Conservation (phyloP, 1,284 basidiomycete species). For the Leccinum variabile region DNA sequence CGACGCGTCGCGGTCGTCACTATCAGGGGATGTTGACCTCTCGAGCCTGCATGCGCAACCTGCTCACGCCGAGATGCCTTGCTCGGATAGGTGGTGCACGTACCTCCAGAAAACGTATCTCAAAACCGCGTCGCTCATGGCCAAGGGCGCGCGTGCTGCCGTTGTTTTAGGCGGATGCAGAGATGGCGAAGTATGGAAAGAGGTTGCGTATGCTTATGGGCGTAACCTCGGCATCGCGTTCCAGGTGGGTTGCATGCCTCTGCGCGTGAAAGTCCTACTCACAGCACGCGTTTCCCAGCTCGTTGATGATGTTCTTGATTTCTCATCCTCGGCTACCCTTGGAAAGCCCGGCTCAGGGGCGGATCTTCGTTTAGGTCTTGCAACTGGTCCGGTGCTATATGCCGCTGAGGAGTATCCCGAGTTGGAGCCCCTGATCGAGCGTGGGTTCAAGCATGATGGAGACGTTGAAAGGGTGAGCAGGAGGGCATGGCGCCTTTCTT, state of each 20-base stretch:
- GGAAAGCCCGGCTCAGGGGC: slow-evolving; percentile 84
- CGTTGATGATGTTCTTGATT: slow-evolving; percentile 91
- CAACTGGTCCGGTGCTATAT: slow-evolving; percentile 92
- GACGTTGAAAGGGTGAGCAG: slow-evolving; percentile 79
- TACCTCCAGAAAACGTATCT: slow-evolving; percentile 96
- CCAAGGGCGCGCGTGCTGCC: slow-evolving; percentile 87
- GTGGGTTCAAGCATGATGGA: slow-evolving; percentile 81
- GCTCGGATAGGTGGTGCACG: slow-evolving; percentile 69
- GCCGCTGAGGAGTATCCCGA: slow-evolving; percentile 90
- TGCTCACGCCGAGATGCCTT: slow-evolving; percentile 10
- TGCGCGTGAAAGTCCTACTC: not conserved
- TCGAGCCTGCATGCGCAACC: slow-evolving; percentile 23
- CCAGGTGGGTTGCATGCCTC: slow-evolving; percentile 60
- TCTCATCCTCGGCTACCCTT: slow-evolving; percentile 64
- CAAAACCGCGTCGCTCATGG: slow-evolving; percentile 96
- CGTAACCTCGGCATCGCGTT: slow-evolving; percentile 91
- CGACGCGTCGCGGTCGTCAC: not conserved
- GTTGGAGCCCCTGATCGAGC: slow-evolving; percentile 78
- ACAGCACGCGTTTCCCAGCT: slow-evolving; percentile 58
- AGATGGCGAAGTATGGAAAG: slow-evolving; percentile 84
- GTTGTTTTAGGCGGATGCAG: slow-evolving; percentile 88
- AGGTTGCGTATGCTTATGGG: slow-evolving; percentile 92
- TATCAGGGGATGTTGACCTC: slow-evolving; percentile 23
- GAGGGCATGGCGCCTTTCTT: not conserved
- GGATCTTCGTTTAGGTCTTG: slow-evolving; percentile 84